These are phyloP conservation scores for Iberis pinnata DNA, from an alignment of 345 rosid genomes.

Conservation along the genomic window DNA sequence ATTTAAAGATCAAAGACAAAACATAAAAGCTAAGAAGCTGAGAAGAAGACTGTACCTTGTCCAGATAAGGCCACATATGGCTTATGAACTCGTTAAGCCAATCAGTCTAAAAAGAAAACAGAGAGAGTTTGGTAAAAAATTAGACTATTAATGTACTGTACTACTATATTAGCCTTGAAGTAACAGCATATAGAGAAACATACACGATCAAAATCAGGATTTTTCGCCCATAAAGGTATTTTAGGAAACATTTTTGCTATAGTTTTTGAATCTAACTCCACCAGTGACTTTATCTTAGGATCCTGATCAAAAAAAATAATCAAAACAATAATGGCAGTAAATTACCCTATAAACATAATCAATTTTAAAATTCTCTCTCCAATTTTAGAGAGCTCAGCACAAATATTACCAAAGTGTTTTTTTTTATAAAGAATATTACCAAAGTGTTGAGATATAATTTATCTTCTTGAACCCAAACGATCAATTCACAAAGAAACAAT, in stretches of 20 bases:
- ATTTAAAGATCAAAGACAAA: not conserved
- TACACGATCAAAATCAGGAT: conserved; percentile 96
- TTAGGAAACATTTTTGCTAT: conserved; percentile 68
- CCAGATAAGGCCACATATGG: conserved; percentile 87
- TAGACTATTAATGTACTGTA: not conserved
- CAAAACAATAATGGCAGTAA: conserved; percentile 1
- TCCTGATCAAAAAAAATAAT: conserved; percentile 38
- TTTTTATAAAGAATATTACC: too few relatives aligned
- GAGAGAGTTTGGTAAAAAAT: not conserved
- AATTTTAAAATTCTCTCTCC: too few relatives aligned
- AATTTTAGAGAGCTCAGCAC: not conserved
- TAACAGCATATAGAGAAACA: conserved; percentile 33
- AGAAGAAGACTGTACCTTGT: conserved; percentile 44
- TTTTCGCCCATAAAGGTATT: conserved; percentile 90
- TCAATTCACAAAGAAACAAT: not conserved
- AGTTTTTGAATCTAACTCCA: conserved; percentile 60
- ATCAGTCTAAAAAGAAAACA: conserved; percentile 53
- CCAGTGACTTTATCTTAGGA: conserved; percentile 64
- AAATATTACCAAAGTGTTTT: not conserved
- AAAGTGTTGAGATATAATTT: too few relatives aligned
- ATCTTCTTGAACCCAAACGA: not conserved
- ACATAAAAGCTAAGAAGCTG: conserved; percentile 5
- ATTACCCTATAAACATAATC: not conserved
- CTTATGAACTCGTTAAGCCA: conserved; percentile 82
- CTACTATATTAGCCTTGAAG: too few relatives aligned